phyloP scores from a whole-genome alignment of 805 yeast genomes.

The Barnettozyma wickerhamii region DNA sequence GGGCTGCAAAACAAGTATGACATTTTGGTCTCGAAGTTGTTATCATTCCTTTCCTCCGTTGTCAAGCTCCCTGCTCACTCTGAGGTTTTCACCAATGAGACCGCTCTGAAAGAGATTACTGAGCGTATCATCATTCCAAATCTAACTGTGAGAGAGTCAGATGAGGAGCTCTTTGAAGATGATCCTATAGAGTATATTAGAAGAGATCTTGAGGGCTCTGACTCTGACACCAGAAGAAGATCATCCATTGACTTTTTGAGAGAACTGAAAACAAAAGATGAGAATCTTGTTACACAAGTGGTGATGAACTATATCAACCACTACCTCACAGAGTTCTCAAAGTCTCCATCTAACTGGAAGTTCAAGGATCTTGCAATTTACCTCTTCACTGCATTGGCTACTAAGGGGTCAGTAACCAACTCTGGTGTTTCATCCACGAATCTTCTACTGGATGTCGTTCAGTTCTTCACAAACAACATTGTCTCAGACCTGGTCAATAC shows the following conservation, averaged over 20 bases:
- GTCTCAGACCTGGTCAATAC: constrained; percentile 72
- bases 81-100: constrained; percentile 57
- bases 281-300: constrained; percentile 65
- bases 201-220: constrained; percentile 93
- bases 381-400: constrained; percentile 83
- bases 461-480: constrained; percentile 75
- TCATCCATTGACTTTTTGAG: constrained; percentile 90
- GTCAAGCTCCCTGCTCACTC: constrained; percentile 65
- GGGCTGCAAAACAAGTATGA: constrained; percentile 78
- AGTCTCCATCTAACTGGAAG: constrained; percentile 63
- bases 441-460: constrained; percentile 77
- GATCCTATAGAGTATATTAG: constrained; percentile 93
- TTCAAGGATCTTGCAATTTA: constrained; percentile 84
- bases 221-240: constrained; percentile 86
- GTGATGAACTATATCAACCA: constrained; percentile 69
- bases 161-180: constrained; percentile 92
- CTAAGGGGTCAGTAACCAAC: constrained; percentile 83
- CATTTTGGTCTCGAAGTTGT: constrained; percentile 72
- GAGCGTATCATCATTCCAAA: constrained; percentile 87
- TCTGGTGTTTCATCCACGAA: constrained; percentile 88
- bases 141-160: constrained; percentile 77
- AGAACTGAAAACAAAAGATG: constrained; percentile 77
- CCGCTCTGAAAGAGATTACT: constrained; percentile 67
- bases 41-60: constrained; percentile 79
- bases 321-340: constrained; percentile 50